A percentile compares a stretch with the other conserved stretches of the same genome.
phyloP scores from a whole-genome alignment of 2,329 filamentous ascomycete genomes.

The Neopestalotiopsis sp. region DNA sequence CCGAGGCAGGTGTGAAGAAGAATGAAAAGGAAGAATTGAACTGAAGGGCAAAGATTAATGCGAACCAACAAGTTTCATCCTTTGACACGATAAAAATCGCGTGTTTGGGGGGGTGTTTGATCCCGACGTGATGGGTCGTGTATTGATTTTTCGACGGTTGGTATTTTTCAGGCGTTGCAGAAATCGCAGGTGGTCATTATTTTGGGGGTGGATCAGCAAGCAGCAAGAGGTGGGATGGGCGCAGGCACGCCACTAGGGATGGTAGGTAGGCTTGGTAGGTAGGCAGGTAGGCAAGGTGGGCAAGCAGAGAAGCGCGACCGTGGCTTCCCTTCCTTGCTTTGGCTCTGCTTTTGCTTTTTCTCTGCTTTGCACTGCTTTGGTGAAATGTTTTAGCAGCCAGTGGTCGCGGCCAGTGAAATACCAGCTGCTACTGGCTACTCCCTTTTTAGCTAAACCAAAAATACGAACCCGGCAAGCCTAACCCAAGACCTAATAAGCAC shows the following conservation, averaged over 20 bases:
- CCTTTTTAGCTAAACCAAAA: not conserved
- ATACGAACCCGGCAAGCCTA: not conserved
- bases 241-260: no score
- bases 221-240: not conserved
- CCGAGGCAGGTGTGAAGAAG: not conserved
- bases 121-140: not conserved
- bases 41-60: not conserved
- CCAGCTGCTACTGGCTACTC: not conserved
- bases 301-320: not conserved
- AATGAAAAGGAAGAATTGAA: not conserved
- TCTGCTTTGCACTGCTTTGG: not conserved
- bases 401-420: not conserved
- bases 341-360: not conserved
- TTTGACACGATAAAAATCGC: constrained; percentile 15
- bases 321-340: not conserved
- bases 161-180: constrained; percentile 14
- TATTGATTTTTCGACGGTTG: constrained; percentile 5
- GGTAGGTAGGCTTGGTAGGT: no score
- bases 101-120: constrained; percentile 4
- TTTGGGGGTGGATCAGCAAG: constrained; percentile 13
- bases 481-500: not conserved
- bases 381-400: not conserved
- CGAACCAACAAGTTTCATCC: constrained; percentile 4
- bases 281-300: no score
- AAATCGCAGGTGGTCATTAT: constrained; percentile 16